These are phyloP conservation scores for Aureobasidium musti DNA, from an alignment of 2,329 filamentous ascomycete genomes.

Conservation along the genomic window DNA sequence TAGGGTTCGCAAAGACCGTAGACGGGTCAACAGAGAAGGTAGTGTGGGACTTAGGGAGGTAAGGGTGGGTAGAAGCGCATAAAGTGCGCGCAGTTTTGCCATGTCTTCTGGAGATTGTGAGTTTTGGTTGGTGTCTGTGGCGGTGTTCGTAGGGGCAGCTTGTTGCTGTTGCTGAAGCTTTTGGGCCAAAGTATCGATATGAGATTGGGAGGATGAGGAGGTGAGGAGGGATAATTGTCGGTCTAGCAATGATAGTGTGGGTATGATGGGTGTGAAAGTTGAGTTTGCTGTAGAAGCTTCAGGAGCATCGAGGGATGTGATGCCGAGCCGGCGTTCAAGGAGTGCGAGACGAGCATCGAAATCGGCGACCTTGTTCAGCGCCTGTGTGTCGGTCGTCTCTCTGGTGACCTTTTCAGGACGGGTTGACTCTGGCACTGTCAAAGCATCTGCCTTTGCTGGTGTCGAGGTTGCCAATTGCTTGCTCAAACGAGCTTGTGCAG, in stretches of 20 bases:
- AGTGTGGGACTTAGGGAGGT: slow-evolving; percentile 82
- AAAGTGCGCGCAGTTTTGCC: slow-evolving; percentile 87
- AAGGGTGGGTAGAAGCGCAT: slow-evolving; percentile 84
- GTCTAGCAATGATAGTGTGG: slow-evolving; percentile 77
- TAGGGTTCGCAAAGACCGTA: slow-evolving; percentile 79
- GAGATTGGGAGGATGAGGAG: slow-evolving; percentile 69
- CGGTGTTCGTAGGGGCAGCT: slow-evolving; percentile 32
- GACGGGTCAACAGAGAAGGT: slow-evolving; percentile 78
- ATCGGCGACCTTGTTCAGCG: slow-evolving; percentile 77
- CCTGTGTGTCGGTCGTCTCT: slow-evolving; percentile 51
- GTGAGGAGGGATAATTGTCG: slow-evolving; percentile 73
- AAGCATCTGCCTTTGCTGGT: slow-evolving; percentile 12
- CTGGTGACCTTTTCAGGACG: background rate
- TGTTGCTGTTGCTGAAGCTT: slow-evolving; percentile 57
- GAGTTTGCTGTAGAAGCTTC: slow-evolving; percentile 55
- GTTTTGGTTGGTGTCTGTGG: slow-evolving; percentile 15
- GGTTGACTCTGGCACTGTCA: background rate
- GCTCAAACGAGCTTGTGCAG: slow-evolving; percentile 28
- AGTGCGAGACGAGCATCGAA: slow-evolving; percentile 80
- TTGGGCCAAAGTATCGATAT: slow-evolving; percentile 68
- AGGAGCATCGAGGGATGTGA: slow-evolving; percentile 65
- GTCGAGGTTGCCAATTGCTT: slow-evolving; percentile 19
- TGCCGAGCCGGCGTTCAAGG: slow-evolving; percentile 78
- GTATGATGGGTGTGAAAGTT: slow-evolving; percentile 68
- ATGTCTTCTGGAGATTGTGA: slow-evolving; percentile 63